A percentile compares a stretch with the other conserved stretches of the same genome.
Conservation (phyloP, 1,284 basidiomycete species). For the Puccinia novopanici region DNA sequence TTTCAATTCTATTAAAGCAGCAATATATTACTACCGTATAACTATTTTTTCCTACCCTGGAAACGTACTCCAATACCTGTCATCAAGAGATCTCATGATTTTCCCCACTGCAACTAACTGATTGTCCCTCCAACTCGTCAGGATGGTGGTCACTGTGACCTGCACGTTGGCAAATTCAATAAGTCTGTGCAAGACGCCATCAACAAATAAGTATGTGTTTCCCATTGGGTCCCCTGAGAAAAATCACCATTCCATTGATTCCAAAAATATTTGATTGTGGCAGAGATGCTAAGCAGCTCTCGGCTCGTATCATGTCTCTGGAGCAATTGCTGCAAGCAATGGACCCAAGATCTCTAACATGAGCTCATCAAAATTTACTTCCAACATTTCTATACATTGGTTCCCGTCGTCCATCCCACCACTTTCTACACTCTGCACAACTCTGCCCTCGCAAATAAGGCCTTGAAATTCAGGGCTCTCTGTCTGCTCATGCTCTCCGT, state of each 20-base stretch:
- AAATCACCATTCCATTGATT: background rate
- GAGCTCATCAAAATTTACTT: constrained; percentile 73
- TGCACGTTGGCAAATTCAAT: constrained; percentile 42
- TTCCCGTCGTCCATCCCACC: constrained; percentile 74
- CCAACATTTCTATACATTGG: constrained; percentile 65
- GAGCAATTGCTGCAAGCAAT: constrained; percentile 35
- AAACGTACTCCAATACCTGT: too few species aligned
- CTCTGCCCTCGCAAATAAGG: constrained; percentile 66
- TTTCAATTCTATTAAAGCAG: too few species aligned
- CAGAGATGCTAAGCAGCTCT: constrained; percentile 44
- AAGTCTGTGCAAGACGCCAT: constrained; percentile 34
- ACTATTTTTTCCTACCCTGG: too few species aligned
- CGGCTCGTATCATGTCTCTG: constrained; percentile 31
- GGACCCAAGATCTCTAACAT: constrained; percentile 64
- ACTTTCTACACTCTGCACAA: constrained; percentile 70
- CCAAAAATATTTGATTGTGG: background rate
- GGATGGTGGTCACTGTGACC: constrained; percentile 17
- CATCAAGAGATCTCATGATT: too few species aligned
- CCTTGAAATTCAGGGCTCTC: too few species aligned
- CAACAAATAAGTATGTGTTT: constrained; percentile 30
- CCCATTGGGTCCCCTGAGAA: background rate
- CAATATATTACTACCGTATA: too few species aligned
- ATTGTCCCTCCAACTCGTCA: too few species aligned
- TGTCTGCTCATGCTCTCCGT: too few species aligned
- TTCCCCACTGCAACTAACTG: too few species aligned